phyloP scores from a whole-genome alignment of 176 grass and related monocot genomes.

The Avena atlantica region DNA sequence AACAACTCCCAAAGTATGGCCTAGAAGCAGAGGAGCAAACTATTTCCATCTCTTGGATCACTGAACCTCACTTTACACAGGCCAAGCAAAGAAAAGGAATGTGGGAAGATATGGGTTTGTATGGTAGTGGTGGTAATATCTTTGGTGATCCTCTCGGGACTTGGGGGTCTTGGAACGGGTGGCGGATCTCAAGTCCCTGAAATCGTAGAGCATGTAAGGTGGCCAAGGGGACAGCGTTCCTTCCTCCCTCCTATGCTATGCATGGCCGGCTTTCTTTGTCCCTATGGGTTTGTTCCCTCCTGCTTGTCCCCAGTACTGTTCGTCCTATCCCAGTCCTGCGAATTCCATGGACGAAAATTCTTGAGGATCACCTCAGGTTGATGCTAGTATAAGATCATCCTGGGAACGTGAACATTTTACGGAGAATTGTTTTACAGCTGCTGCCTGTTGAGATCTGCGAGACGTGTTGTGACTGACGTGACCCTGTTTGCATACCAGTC shows the following conservation, averaged over 20 bases:
- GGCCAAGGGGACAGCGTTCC: constrained; percentile 31
- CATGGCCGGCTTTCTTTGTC: background rate
- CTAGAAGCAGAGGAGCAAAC: no score
- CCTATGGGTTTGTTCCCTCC: constrained; percentile 33
- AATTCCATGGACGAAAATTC: background rate
- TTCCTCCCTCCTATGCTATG: background rate
- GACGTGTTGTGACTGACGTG: no score
- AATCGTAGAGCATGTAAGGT: constrained; percentile 47
- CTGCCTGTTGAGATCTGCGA: no score
- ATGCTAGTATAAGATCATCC: no score
- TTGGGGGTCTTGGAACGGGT: constrained; percentile 19
- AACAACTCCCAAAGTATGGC: background rate
- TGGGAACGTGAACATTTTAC: no score
- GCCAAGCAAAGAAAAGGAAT: constrained; percentile 22
- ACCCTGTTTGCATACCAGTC: no score
- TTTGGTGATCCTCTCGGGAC: constrained; percentile 26
- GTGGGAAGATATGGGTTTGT: constrained; percentile 16
- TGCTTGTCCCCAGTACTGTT: background rate
- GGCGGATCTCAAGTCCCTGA: constrained; percentile 3
- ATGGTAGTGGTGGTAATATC: background rate
- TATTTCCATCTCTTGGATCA: constrained; percentile 41
- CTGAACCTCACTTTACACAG: constrained; percentile 26
- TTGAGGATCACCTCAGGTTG: no score
- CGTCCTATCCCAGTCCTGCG: background rate
- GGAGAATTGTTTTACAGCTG: background rate